Evolutionary conservation across 352 stramenopile species (phyloP).

Genomic region (Phytopythium delawarense): DNA sequence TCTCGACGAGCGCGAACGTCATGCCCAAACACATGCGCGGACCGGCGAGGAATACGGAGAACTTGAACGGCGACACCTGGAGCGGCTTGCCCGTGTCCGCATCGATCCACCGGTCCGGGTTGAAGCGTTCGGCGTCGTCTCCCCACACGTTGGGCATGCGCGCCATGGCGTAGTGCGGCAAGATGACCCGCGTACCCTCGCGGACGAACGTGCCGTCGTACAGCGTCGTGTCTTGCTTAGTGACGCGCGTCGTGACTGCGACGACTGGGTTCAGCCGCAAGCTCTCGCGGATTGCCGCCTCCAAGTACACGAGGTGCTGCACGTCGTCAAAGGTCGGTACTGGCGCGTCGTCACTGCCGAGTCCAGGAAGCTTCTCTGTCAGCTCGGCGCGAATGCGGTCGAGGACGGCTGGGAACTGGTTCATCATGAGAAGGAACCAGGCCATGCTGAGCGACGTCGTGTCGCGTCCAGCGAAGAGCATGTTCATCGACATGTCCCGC

Average conservation of each 20-base stretch:
- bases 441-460: slow-evolving; percentile 66
- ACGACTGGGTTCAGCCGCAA: slow-evolving; percentile 59
- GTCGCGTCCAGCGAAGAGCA: slow-evolving; percentile 67
- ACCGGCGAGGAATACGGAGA: slow-evolving; percentile 59
- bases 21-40: slow-evolving; percentile 64
- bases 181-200: slow-evolving; percentile 44
- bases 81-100: slow-evolving; percentile 27
- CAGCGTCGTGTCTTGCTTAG: slow-evolving; percentile 48
- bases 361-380: slow-evolving; percentile 35
- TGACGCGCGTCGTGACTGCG: slow-evolving; percentile 45
- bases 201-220: slow-evolving; percentile 65
- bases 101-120: slow-evolving; percentile 70
- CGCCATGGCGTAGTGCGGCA: slow-evolving; percentile 61
- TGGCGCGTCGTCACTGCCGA: slow-evolving; percentile 13
- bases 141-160: slow-evolving; percentile 59
- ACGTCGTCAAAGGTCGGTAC: slow-evolving; percentile 30
- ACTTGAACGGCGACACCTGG: slow-evolving; percentile 56
- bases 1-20: slow-evolving; percentile 57
- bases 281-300: slow-evolving; percentile 47
- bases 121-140: slow-evolving; percentile 51
- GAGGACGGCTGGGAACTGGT: slow-evolving; percentile 43
- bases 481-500: slow-evolving; percentile 78
- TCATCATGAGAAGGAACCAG: slow-evolving; percentile 75
- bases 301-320: slow-evolving; percentile 40
- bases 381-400: slow-evolving; percentile 37